A percentile compares a stretch with the other conserved stretches of the same genome.
Evolutionary conservation across 345 rosid genomes (phyloP).

Genomic region (Populus alba): DNA sequence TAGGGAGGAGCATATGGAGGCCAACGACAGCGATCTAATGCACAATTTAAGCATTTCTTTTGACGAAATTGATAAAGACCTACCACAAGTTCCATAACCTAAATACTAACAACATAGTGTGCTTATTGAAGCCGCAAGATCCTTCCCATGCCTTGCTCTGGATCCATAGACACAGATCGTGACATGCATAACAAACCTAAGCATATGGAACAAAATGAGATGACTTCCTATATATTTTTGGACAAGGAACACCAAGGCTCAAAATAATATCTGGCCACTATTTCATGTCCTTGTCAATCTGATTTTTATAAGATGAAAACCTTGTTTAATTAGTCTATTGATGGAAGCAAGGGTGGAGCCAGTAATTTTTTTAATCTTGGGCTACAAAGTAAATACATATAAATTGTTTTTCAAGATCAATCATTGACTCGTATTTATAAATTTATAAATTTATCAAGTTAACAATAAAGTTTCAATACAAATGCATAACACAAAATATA

Average conservation of each 20-base stretch:
- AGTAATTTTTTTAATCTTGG: no score
- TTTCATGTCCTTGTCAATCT: conserved; percentile 15
- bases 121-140: background rate
- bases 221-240: conserved; percentile 8
- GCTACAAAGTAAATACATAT: no score
- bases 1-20: conserved; percentile 27
- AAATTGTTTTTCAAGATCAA: no score
- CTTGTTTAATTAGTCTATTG: background rate
- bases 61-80: conserved; percentile 21
- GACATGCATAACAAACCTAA: conserved; percentile 12
- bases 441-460: no score
- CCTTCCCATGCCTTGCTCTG: background rate
- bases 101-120: background rate
- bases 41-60: conserved; percentile 7
- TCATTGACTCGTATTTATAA: no score
- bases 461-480: no score
- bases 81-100: conserved; percentile 3
- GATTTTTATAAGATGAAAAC: no score
- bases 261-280: background rate
- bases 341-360: no score
- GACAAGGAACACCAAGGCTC: conserved; percentile 23
- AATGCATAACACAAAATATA: no score
- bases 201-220: conserved; percentile 13
- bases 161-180: conserved; percentile 1
- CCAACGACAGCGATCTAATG: conserved; percentile 17